Conservation (phyloP, 2,329 filamentous ascomycete genomes). For the Aspergillus ustus region DNA sequence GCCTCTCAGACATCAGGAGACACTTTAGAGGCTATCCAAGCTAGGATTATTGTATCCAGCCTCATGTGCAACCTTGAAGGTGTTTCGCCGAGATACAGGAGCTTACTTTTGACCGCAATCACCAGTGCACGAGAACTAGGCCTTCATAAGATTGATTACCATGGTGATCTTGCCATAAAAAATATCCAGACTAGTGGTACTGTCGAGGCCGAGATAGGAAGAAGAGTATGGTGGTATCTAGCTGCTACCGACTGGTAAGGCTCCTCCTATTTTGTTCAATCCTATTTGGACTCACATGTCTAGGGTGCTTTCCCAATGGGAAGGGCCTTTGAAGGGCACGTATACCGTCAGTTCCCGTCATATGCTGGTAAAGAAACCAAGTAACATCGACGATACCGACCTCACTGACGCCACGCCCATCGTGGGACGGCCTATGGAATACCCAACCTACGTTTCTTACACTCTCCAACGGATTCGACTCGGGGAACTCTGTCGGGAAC, state of each 20-base stretch:
- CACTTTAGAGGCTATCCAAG: conserved; percentile 44
- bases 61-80: conserved; percentile 41
- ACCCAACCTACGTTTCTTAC: conserved; percentile 47
- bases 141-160: conserved; percentile 28
- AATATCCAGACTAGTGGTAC: conserved; percentile 28
- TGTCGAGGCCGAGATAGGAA: conserved; percentile 39
- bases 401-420: conserved; percentile 34
- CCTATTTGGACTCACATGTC: background rate
- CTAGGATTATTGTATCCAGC: conserved; percentile 40
- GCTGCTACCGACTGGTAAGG: conserved; percentile 43
- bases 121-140: conserved; percentile 28
- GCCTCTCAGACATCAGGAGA: conserved; percentile 27
- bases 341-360: conserved; percentile 39
- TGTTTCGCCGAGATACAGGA: conserved; percentile 37
- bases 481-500: conserved; percentile 41
- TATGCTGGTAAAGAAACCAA: conserved; percentile 43
- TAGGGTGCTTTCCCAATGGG: conserved; percentile 38
- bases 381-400: conserved; percentile 42
- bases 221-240: conserved; percentile 49
- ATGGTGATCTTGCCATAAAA: conserved; percentile 13
- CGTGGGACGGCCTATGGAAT: conserved; percentile 25
- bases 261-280: background rate
- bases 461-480: conserved; percentile 41
- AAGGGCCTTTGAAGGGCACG: conserved; percentile 39
- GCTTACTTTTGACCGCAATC: conserved; percentile 37